Conservation (phyloP, 208 protist species). For the Acanthamoeba divionensis region DNA sequence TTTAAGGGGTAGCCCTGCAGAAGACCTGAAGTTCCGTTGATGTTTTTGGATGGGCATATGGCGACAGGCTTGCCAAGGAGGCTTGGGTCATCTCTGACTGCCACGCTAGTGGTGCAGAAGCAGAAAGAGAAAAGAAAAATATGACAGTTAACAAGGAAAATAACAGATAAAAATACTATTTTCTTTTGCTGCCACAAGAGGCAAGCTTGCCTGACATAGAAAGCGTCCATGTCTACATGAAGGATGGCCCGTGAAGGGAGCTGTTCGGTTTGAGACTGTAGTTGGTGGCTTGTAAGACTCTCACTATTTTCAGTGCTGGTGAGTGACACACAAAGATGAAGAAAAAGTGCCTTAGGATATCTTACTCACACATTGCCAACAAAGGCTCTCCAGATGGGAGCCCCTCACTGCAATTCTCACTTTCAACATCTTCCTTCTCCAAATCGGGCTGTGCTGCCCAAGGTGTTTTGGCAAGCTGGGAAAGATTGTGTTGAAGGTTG, state of each 20-base stretch:
- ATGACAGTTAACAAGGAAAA: neutral
- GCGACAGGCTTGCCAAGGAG: neutral
- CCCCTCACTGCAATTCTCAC: neutral
- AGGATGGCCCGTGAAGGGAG: neutral
- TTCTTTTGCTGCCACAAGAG: neutral
- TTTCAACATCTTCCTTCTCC: neutral
- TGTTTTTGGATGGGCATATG: constrained; percentile 32
- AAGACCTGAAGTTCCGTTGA: constrained; percentile 32
- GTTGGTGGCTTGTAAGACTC: neutral
- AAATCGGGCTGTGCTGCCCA: neutral
- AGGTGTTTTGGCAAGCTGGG: neutral
- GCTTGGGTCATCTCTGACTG: neutral
- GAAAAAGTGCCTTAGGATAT: too few relatives aligned
- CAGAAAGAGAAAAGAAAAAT: neutral
- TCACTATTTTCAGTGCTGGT: neutral
- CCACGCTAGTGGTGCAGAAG: neutral
- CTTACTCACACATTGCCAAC: neutral
- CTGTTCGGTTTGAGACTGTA: neutral
- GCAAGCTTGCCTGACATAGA: neutral
- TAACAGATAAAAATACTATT: too few relatives aligned
- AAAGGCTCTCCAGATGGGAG: neutral
- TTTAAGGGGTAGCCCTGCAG: too few relatives aligned
- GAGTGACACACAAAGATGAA: neutral
- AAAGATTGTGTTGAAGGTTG: neutral
- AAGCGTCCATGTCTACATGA: constrained; percentile 49